Evolutionary conservation across 208 protist species (phyloP), one percentile per base, ranked within the genome.

Genomic region (Lotmaria passim): DNA sequence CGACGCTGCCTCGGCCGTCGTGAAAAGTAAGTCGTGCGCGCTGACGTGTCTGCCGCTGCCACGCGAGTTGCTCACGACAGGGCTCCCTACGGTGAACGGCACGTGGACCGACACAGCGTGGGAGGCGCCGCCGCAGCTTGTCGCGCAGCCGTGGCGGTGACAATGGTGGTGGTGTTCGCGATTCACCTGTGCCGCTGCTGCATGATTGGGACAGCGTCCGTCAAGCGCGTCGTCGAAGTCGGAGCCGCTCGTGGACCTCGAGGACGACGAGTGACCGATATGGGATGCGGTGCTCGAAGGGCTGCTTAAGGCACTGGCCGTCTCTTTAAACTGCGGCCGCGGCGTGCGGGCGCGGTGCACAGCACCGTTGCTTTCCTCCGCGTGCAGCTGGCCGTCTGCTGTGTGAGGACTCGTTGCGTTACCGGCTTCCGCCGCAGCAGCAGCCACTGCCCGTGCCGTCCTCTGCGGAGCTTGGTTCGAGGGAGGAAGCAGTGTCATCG

Each of bases 11-110:
- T 11, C 38, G 43, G n/a, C n/a, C 0, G 47, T 31, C 17, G 38
- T 65, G 38, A 73, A 73, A 23, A 73, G 67, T 17, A 73, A 26
- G 33, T 73, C 58, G 38, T 73, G 58, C 14, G 47, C 67, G 48
- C 15, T 56, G 44, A 3, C 38, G 34, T 39, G 2, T 0, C 31
- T 23, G 14, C n/a, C 10, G 34, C 34, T 46, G 10, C 8, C 39
- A 14, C 57, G 57, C 6, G 39, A 10, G 26, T 19, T 33, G 36
- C 24, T 43, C 23, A 51, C 24, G 0, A 63, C 57, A 17, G 57
- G 57, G 57, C 57, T 63, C 39, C 38, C 57, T 17, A 51, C 34
- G 41, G 41, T 63, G 8, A 63, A 38, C n/a, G 67, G 67, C 15
- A 73, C 57, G 58, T 66, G 67, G 36, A 73, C 67, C 23, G 47